Percentiles rank a stretch among this genome's conserved stretches.
phyloP scores from a whole-genome alignment of 2,329 filamentous ascomycete species.

The Diatrype stigma region DNA sequence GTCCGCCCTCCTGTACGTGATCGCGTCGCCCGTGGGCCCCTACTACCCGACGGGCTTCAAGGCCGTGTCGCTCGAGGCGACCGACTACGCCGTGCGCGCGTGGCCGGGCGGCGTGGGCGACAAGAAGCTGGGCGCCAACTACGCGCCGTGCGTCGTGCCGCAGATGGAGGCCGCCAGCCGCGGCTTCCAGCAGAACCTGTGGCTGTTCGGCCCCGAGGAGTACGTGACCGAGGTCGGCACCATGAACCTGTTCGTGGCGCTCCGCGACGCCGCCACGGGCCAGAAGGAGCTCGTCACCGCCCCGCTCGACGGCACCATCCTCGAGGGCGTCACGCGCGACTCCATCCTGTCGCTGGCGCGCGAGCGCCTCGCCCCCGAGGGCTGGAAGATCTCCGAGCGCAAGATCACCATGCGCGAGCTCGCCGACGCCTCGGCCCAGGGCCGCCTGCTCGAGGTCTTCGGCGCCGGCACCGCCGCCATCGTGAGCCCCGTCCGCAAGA shows the following conservation, averaged over 20 bases:
- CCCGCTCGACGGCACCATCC: slow-evolving; percentile 91
- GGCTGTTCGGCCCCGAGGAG: slow-evolving; percentile 94
- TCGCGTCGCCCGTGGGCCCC: slow-evolving; percentile 92
- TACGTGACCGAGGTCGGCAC: slow-evolving; percentile 96
- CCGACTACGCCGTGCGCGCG: slow-evolving; percentile 91
- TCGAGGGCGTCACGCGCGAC: slow-evolving; percentile 92
- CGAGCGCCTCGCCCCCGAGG: slow-evolving; percentile 76
- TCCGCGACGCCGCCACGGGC: slow-evolving; percentile 82
- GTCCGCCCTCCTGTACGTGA: slow-evolving; percentile 87
- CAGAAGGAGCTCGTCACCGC: slow-evolving; percentile 93
- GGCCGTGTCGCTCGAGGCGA: slow-evolving; percentile 90
- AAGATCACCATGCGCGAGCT: slow-evolving; percentile 91
- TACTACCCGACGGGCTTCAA: slow-evolving; percentile 99
- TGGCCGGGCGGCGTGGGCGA: slow-evolving; percentile 98
- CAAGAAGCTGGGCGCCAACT: slow-evolving; percentile 98
- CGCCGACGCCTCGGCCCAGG: slow-evolving; percentile 75
- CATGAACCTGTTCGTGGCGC: slow-evolving; percentile 94
- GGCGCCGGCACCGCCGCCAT: slow-evolving; percentile 92
- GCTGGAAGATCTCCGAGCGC: slow-evolving; percentile 83
- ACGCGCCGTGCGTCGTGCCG: slow-evolving; percentile 97
- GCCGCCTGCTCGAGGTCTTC: slow-evolving; percentile 87
- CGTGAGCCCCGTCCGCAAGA: slow-evolving; percentile 83
- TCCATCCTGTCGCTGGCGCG: slow-evolving; percentile 82
- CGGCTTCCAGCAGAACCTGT: slow-evolving; percentile 97
- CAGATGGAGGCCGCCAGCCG: slow-evolving; percentile 87